These are phyloP conservation scores for Incumbomyces lentus DNA, from an alignment of 2,329 filamentous ascomycete genomes.

Conservation along the genomic window DNA sequence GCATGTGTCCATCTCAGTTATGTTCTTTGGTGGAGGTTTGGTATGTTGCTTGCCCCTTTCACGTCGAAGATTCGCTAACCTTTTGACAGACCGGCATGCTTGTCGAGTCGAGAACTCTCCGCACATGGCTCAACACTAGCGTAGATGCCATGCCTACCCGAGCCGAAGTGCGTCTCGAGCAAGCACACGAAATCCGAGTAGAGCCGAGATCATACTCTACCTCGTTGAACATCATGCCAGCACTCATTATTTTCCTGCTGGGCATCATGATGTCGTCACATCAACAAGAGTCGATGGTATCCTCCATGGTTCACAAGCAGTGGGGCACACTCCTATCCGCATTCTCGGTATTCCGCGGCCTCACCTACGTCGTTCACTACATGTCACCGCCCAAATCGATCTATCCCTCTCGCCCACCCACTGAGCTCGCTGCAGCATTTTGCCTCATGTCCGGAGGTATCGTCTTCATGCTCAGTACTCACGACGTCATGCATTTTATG, in stretches of 20 bases:
- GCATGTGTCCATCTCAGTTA: constrained; percentile 80
- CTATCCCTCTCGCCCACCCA: constrained; percentile 74
- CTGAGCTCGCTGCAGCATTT: constrained; percentile 78
- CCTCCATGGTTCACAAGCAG: constrained; percentile 85
- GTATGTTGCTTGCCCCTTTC: constrained; percentile 34
- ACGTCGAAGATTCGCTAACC: background rate
- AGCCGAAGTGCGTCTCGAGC: constrained; percentile 20
- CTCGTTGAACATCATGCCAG: constrained; percentile 80
- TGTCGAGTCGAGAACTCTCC: constrained; percentile 62
- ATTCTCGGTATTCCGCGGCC: constrained; percentile 64
- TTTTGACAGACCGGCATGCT: constrained; percentile 62
- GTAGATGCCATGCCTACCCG: constrained; percentile 33
- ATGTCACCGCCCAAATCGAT: constrained; percentile 70
- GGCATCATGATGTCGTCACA: constrained; percentile 95
- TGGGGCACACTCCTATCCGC: constrained; percentile 81
- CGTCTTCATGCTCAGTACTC: constrained; percentile 83
- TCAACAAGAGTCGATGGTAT: constrained; percentile 71
- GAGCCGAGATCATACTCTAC: constrained; percentile 59
- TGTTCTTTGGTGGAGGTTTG: constrained; percentile 87
- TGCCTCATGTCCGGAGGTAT: constrained; percentile 78
- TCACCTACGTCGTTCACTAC: constrained; percentile 73
- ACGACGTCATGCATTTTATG: constrained; percentile 67
- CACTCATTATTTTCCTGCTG: constrained; percentile 72
- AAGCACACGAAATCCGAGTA: constrained; percentile 40
- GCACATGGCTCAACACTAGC: constrained; percentile 44